Base-by-base conservation (phyloP, 768 basidiomycete species). In the Cystofilobasidium capitatum region DNA sequence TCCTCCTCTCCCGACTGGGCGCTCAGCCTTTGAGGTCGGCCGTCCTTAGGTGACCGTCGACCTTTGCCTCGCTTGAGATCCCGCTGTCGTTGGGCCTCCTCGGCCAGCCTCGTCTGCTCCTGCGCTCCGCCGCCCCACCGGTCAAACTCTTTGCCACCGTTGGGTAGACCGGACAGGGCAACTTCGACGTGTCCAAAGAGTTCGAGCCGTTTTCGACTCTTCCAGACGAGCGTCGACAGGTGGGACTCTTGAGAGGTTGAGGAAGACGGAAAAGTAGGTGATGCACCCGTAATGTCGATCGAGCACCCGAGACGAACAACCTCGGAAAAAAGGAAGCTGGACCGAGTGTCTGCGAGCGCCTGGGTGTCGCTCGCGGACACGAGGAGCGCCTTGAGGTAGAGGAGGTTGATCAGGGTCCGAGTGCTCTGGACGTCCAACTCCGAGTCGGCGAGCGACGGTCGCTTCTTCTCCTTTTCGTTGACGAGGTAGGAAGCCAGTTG, bases 331-430 rank as follows among this genome's bases (percentile, higher is more conserved):
- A 31, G 51, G 51, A 6, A 55, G 51, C 51, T 55, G 7, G 51
- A 55, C 3, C 51, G 51, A 3, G 51, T 20, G 29, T 33, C 51
- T 4, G 51, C 51, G 17, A 55, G 31, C 2, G 51, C 51, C 5
- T 29, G 51, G 2, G 51, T 10, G 17, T 55, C 51, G 51, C 51
- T 55, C 29, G 29, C 51, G 5, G 62, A 37, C 22, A 44, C 44
- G 47, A 66, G 44, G 20, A 66, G 45, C 14, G 65, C 65, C 57
- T 49, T 58, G 24, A 66, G 65, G 24, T 66, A 66, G 58, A 24
- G 20, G 26, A 39, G 33, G 36, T 49, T 66, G 65, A 66, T 60
- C 14, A 26, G 42, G 45, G 51, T 58, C 35, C 65, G 24, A 5
- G 31, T 39, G 26, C 29, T 40, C 31, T 40, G 57, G 29, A 40